Base-by-base conservation (phyloP, 805 yeast genomes). In the Candida maris region DNA sequence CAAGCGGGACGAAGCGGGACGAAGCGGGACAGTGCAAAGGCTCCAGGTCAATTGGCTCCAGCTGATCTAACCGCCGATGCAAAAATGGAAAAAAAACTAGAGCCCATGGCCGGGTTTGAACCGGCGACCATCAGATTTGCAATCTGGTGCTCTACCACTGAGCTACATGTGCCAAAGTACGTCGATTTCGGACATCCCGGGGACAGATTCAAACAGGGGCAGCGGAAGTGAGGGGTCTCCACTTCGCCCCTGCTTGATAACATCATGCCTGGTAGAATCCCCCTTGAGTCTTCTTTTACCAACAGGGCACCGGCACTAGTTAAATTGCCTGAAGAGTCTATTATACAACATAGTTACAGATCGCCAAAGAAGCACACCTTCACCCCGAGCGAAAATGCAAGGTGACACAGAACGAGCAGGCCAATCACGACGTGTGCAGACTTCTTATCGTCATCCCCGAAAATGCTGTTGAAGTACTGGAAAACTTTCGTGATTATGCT, bases 141-240 rank as follows among this genome's bases (percentile, higher is more conserved):
- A 85, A 85, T 85, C 95, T 81, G 85, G 88, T 83, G 91, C 94
- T 89, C 91, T 85, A 83, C 94, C 93, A 80, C 93, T 84, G 89
- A 88, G 93, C 94, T 88, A 85, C 42, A 71, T 44, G 52, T 48
- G 52, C 52, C 10, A 18, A 28, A 16, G 15, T 28, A 25, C 28
- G 28, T 25, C 28, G 24, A 21, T 12, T 21, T 21, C 12, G 24
- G 12, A 9, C 10, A 21, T 21, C 10, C 24, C 24, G 24, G 24
- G 12, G 24, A 21, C 8, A 21, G 12, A 21, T n/a, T n/a, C n/a
- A n/a, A n/a, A n/a, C n/a, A n/a, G n/a, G n/a, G n/a, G n/a, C n/a
- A n/a, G n/a, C n/a, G n/a, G n/a, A n/a, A n/a, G n/a, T n/a, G n/a
- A n/a, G n/a, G n/a, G n/a, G n/a, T n/a, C n/a, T n/a, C n/a, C n/a